Evolutionary conservation across 495 filamentous ascomycete genomes (phyloP), one percentile per base, ranked within the genome.

Genomic region (Hypoxylon fragiforme): DNA sequence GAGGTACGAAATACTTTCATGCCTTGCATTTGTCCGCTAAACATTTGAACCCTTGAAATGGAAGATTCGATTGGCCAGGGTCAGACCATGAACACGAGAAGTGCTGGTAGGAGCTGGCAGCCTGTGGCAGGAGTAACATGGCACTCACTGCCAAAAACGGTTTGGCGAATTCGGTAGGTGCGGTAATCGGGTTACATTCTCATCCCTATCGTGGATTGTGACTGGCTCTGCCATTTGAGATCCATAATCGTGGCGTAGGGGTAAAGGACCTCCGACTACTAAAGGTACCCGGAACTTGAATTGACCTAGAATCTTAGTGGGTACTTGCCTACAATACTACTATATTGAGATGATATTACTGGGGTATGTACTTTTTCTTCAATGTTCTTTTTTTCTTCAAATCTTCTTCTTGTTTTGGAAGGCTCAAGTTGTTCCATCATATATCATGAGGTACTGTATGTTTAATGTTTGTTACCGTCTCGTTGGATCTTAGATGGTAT

Each of bases 11-110:
- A 44, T 34, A 42, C 9, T 11, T 30, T 30, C 5, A 5, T 34
- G 12, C 31, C 9, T 50, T 41, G 12, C 45, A 47, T 43, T 55
- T 51, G 41, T 47, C 44, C 36, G 46, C 57, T 51, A 60, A 44
- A 16, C 49, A n/a, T n/a, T n/a, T n/a, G n/a, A n/a, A n/a, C n/a
- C 50, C 32, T 37, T 42, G 57, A 28, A 42, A 24, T 37, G 42
- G 45, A 60, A 43, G 28, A 54, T 62, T 56, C 52, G 20, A 62
- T 62, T 62, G 52, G 47, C 37, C 51, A 46, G 44, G 45, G 30
- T 31, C 31, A 20, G 55, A 18, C 44, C 40, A 50, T 50, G 45
- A 61, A 61, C 51, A 61, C 57, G 57, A 61, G 55, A n/a, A n/a
- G n/a, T n/a, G n/a, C n/a, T n/a, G n/a, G n/a, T n/a, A n/a, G n/a